These are phyloP conservation scores for Leucocoprinus leucothites DNA, from an alignment of 768 basidiomycete species.

Conservation along the genomic window DNA sequence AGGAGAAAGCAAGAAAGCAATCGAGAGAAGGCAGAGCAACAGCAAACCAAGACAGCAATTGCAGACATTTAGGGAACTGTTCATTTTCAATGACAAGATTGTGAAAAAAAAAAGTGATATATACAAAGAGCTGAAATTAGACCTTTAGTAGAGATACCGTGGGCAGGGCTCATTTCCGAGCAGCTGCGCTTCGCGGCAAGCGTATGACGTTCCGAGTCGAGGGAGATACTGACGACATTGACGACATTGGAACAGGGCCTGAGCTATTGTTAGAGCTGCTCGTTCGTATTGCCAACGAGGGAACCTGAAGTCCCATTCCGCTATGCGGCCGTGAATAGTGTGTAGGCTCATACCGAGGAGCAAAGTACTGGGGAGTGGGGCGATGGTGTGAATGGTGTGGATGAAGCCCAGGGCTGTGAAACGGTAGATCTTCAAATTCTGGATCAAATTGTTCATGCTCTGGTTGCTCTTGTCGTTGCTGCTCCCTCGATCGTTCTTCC, in stretches of 20 bases:
- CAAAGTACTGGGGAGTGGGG: neutral
- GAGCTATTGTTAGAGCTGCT: constrained; percentile 13
- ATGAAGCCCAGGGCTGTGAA: constrained; percentile 9
- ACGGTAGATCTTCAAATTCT: constrained; percentile 6
- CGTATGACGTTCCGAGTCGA: constrained; percentile 6
- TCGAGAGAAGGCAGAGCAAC: neutral
- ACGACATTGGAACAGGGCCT: constrained; percentile 5
- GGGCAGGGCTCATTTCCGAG: constrained; percentile 6
- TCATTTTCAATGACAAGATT: neutral
- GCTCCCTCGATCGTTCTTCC: neutral
- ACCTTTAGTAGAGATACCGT: neutral
- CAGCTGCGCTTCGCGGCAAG: neutral
- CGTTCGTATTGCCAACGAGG: constrained; percentile 1
- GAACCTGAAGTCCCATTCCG: neutral
- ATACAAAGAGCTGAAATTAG: neutral
- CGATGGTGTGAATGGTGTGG: constrained; percentile 8
- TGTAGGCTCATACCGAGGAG: neutral
- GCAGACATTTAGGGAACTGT: neutral
- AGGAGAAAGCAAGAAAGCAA: constrained; percentile 1
- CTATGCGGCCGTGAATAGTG: neutral
- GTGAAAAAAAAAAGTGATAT: neutral
- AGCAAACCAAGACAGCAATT: neutral
- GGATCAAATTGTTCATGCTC: constrained; percentile 1
- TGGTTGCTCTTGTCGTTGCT: neutral
- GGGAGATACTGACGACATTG: constrained; percentile 9